Percentiles rank a stretch among this genome's conserved stretches.
Evolutionary conservation across 1,284 basidiomycete genomes (phyloP).

Genomic region (Violaceomyces palustris): DNA sequence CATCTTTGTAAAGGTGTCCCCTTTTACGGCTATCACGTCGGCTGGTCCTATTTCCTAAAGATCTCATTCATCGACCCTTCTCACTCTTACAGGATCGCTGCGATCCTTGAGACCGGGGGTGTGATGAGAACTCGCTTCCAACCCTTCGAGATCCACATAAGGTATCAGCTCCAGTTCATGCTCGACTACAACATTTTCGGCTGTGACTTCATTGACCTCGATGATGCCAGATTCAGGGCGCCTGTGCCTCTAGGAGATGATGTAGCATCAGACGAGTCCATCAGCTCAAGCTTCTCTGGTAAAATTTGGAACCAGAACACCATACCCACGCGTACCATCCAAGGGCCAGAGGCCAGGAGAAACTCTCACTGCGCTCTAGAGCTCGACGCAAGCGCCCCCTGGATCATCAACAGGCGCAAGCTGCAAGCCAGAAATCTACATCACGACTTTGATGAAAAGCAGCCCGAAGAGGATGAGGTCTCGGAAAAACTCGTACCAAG

Average conservation of each 20-base stretch:
- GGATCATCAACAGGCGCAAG: slow-evolving; percentile 75
- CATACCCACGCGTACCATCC: slow-evolving; percentile 17
- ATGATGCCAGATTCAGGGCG: slow-evolving; percentile 57
- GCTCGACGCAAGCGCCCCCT: slow-evolving; percentile 72
- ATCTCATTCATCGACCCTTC: slow-evolving; percentile 65
- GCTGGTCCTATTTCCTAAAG: slow-evolving; percentile 84
- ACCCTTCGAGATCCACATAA: slow-evolving; percentile 73
- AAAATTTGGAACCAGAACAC: slow-evolving; percentile 26
- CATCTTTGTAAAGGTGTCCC: slow-evolving; percentile 87
- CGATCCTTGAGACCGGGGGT: slow-evolving; percentile 40
- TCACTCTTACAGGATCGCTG: slow-evolving; percentile 35
- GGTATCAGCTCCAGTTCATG: slow-evolving; percentile 85
- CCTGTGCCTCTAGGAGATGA: slow-evolving; percentile 54
- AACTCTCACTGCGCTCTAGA: slow-evolving; percentile 74
- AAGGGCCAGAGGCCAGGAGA: slow-evolving; percentile 18
- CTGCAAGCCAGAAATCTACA: slow-evolving; percentile 69
- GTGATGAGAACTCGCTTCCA: slow-evolving; percentile 63
- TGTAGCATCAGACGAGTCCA: slow-evolving; percentile 6
- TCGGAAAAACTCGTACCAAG: slow-evolving; percentile 76
- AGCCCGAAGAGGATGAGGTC: too few species aligned
- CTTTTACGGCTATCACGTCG: slow-evolving; percentile 90
- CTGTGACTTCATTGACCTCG: slow-evolving; percentile 76
- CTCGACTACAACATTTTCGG: slow-evolving; percentile 93
- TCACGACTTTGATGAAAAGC: slow-evolving; percentile 57
- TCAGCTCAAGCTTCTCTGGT: too few species aligned